Conservation (phyloP, 345 rosid genomes). For the Corchorus capsularis region DNA sequence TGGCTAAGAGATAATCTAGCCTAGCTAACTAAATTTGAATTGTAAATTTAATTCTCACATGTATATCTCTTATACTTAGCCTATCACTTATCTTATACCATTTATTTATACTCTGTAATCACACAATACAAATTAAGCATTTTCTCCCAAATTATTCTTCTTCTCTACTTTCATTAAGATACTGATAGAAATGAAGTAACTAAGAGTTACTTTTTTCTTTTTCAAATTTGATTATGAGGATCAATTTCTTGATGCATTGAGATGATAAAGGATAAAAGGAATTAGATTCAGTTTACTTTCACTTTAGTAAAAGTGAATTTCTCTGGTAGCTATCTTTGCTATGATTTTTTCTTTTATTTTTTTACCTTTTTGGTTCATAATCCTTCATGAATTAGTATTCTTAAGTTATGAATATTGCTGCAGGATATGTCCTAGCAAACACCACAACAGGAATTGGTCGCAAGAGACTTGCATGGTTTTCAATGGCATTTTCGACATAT, state of each 20-base stretch:
- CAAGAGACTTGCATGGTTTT: conserved; percentile 56
- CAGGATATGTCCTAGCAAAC: conserved; percentile 54
- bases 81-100: no score
- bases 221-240: background rate
- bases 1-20: no score
- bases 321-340: conserved; percentile 47
- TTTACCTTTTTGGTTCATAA: background rate
- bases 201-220: background rate
- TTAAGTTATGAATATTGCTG: conserved; percentile 15
- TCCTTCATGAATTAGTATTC: background rate
- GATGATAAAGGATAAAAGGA: no score
- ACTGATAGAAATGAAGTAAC: background rate
- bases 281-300: background rate
- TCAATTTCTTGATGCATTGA: background rate
- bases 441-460: conserved; percentile 49
- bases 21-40: no score
- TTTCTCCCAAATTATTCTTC: no score
- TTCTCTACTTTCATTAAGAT: no score
- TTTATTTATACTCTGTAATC: no score
- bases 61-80: no score
- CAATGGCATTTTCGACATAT: conserved; percentile 60
- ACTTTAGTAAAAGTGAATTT: background rate
- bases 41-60: no score
- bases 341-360: background rate
- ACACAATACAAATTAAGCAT: no score